Evolutionary conservation across 108 stramenopile genomes (phyloP), one percentile per base, ranked within the genome.

Genomic region (Stephanodiscus minutulus): DNA sequence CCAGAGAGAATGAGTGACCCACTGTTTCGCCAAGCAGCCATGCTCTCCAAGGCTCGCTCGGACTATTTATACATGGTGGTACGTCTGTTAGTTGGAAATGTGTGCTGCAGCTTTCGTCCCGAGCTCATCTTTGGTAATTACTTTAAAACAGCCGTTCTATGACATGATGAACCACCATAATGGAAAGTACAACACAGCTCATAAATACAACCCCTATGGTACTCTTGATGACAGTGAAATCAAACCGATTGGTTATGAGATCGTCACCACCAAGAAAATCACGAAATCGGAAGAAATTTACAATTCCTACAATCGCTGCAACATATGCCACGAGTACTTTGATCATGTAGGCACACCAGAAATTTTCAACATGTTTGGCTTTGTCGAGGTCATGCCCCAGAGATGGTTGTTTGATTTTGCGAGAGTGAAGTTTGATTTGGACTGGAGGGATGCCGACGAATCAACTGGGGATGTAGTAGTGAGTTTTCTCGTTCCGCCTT

Each of bases 341-440:
- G 64, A 70, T 44, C 57, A 69, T 55, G 83, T 74, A 76, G 86
- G 88, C 29, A 88, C 86, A 13, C 73, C 86, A 10, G 83, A 88
- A 22, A 84, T 94, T 13, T 77, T 94, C 22, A 56, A 74, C 9
- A 81, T 87, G 66, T 91, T 72, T 82, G 93, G 93, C 20, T 94
- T 94, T 67, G 89, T 94, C 1, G 93, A 94, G 70, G n/a, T 22
- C 10, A 86, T 75, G 61, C 93, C 93, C 13, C 89, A 90, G 75
- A 61, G 83, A 22, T 93, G 87, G 87, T 54, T 89, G 55, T 88
- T 85, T 57, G 64, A 65, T 62, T 72, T 77, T 63, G 47, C 64
- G 58, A 54, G 76, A 27, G 43, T 82, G 9, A 74, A 74, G 60
- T 76, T 82, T 37, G 81, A 82, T 64, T 61, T 82, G 58, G 53